These are phyloP conservation scores for Platismatia glauca DNA, from an alignment of 495 filamentous ascomycete genomes.

Conservation along the genomic window DNA sequence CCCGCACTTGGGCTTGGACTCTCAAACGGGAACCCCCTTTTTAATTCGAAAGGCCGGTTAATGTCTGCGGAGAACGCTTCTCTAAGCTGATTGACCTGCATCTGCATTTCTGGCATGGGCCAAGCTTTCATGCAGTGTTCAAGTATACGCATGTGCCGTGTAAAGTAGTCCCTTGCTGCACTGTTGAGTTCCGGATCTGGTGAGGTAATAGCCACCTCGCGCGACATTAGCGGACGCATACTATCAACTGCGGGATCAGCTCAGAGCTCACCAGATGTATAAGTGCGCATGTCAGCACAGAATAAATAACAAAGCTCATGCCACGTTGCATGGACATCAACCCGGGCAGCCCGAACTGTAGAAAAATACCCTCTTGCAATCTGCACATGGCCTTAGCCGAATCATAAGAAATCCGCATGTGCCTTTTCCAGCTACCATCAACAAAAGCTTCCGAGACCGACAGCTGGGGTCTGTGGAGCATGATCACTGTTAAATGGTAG, in stretches of 20 bases:
- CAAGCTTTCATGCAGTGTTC: slow-evolving; percentile 77
- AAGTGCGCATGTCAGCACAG: slow-evolving; percentile 85
- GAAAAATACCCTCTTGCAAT: slow-evolving; percentile 78
- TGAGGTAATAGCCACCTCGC: slow-evolving; percentile 86
- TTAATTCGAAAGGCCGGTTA: slow-evolving; percentile 78
- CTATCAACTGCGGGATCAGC: background rate
- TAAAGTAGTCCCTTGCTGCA: slow-evolving; percentile 85
- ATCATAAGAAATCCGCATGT: slow-evolving; percentile 78
- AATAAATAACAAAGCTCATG: slow-evolving; percentile 92
- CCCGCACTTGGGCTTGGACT: slow-evolving; percentile 56
- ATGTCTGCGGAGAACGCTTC: slow-evolving; percentile 89
- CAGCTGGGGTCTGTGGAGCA: slow-evolving; percentile 84
- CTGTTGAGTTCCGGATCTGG: slow-evolving; percentile 81
- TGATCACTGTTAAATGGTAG: slow-evolving; percentile 77
- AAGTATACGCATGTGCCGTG: slow-evolving; percentile 88
- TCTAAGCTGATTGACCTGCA: slow-evolving; percentile 80
- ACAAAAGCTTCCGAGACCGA: slow-evolving; percentile 65
- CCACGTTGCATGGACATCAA: slow-evolving; percentile 90
- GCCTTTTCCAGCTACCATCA: slow-evolving; percentile 74
- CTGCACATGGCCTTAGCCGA: slow-evolving; percentile 84
- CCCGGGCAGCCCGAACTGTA: slow-evolving; percentile 68
- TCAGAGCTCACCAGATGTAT: slow-evolving; percentile 71
- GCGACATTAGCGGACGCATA: slow-evolving; percentile 9
- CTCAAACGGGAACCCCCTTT: slow-evolving; percentile 78
- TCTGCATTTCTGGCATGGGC: slow-evolving; percentile 88